phyloP scores from a whole-genome alignment of 169 alveolate genomes.

The Cryptosporidium xiaoi region DNA sequence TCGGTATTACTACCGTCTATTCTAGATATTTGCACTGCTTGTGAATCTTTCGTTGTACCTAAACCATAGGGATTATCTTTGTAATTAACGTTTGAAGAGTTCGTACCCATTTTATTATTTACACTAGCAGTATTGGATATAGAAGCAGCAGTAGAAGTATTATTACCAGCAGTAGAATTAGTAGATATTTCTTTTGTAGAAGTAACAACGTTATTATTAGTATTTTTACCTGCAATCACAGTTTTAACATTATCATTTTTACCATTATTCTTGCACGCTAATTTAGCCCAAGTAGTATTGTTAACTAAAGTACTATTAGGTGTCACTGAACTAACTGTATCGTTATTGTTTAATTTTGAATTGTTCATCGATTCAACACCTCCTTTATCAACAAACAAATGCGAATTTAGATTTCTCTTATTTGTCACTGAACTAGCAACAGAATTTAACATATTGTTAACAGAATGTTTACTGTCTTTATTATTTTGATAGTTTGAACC shows the following conservation, averaged over 20 bases:
- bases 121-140: no score
- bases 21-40: no score
- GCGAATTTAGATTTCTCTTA: neutral
- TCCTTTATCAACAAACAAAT: neutral
- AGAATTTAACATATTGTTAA: neutral
- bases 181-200: no score
- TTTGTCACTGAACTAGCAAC: neutral
- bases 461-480: neutral
- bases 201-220: no score
- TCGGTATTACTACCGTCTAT: neutral
- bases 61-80: neutral
- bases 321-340: neutral
- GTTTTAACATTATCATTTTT: neutral
- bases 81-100: neutral
- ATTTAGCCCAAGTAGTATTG: slow-evolving; percentile 58
- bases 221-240: no score
- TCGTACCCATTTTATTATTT: neutral
- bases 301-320: slow-evolving; percentile 18
- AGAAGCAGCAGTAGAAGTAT: no score
- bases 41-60: no score
- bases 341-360: neutral
- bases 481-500: slow-evolving; percentile 11
- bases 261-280: slow-evolving; percentile 53
- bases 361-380: neutral
- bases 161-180: no score